A percentile compares a stretch with the other conserved stretches of the same genome.
Evolutionary conservation across 2,329 filamentous ascomycete genomes (phyloP).

Genomic region (Dactylellina haptotyla): DNA sequence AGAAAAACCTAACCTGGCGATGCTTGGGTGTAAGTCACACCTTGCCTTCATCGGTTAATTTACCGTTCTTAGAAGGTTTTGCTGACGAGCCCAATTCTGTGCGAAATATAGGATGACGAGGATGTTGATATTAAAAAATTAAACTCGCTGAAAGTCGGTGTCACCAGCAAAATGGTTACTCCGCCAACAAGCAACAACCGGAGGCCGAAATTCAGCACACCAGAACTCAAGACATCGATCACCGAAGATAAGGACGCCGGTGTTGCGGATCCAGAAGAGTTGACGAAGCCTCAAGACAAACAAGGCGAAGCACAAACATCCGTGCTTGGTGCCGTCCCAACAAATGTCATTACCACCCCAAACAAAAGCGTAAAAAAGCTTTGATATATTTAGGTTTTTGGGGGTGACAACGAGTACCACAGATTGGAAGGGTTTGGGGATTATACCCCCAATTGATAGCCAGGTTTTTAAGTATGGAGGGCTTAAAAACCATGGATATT

Average conservation of each 20-base stretch:
- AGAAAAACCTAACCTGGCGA: slow-evolving; percentile 15
- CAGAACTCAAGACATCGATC: slow-evolving; percentile 7
- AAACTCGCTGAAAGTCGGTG: slow-evolving; percentile 25
- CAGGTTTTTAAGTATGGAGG: too few species aligned
- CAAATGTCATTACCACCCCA: neutral
- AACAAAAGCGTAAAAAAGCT: neutral
- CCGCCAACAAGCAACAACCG: neutral
- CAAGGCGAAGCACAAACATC: neutral
- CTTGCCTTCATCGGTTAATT: neutral
- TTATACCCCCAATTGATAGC: too few species aligned
- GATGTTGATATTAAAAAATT: slow-evolving; percentile 5
- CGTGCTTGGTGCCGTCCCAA: neutral
- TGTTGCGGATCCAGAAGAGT: neutral
- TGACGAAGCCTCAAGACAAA: slow-evolving; percentile 5
- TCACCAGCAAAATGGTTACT: slow-evolving; percentile 7
- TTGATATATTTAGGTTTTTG: too few species aligned
- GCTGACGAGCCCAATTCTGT: neutral
- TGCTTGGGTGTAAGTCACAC: slow-evolving; percentile 10
- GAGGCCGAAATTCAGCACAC: slow-evolving; percentile 8
- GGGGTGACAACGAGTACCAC: too few species aligned
- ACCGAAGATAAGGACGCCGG: slow-evolving; percentile 23
- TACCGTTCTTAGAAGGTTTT: neutral
- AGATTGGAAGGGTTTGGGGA: too few species aligned
- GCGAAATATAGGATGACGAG: neutral
- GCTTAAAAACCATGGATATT: too few species aligned